Evolutionary conservation across 1,139 yeast species (phyloP), one percentile per base, ranked within the genome.

Genomic region (Sugiyamaella grinbergsii): DNA sequence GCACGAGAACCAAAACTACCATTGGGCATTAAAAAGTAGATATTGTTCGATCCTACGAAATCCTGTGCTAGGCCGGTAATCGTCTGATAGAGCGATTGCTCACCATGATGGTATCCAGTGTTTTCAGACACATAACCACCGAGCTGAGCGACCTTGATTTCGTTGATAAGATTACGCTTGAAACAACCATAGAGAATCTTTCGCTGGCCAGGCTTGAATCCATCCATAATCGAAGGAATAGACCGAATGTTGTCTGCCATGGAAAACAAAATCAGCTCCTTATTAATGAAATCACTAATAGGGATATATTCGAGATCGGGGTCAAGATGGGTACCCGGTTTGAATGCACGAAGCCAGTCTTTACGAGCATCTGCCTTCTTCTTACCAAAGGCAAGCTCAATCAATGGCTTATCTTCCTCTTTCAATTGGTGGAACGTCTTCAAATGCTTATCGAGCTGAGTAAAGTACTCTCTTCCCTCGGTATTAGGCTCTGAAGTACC

Each of bases 1-100:
- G 95, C 93, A 71, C 99, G 82, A 1, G 97, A 85, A 78, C 99
- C 99, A 67, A 94, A 94, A 24, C 91, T 85, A 75, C 99, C 99
- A 67, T 85, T 86, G 41, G 99, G 98, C 68, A 83, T 78, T 60
- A 94, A 74, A 44, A 89, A 64, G 66, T 94, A 87, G 61, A 94
- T 73, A 64, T 94, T 94, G 65, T 94, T 94, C 8, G 96, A 79
- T 7, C 99, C 99, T 51, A 93, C 85, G 64, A 87, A 94, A 66
- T 89, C 90, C 67, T 94, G 98, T 0, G 98, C 98, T 65, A 94
- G 72, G 18, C 96, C 95, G 62, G 93, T 82, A 65, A 94, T 91
- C 0, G 98, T 89, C 68, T 85, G 95, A 60, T 83, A 82, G 58
- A 94, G 76, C 1, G 98, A 84, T 48, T 76, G 82, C 63, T 93